Evolutionary conservation across 345 rosid species (phyloP).

Genomic region (Boechera retrofracta): DNA sequence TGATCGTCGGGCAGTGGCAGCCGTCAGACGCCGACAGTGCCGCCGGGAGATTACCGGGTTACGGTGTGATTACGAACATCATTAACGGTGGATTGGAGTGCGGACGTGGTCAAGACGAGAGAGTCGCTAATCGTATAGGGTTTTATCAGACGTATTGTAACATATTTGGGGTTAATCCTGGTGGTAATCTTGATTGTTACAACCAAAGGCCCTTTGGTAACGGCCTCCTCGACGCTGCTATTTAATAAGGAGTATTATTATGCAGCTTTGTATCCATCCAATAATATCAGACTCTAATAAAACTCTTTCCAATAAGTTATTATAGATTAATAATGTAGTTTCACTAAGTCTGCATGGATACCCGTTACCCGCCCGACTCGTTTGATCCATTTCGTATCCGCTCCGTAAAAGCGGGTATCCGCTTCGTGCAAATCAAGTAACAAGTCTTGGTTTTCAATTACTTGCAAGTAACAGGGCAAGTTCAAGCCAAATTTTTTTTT

Average conservation of each 20-base stretch:
- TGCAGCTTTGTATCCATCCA: slow-evolving; percentile 28
- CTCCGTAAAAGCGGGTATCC: too few species aligned
- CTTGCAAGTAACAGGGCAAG: too few species aligned
- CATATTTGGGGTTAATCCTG: slow-evolving; percentile 56
- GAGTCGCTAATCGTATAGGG: slow-evolving; percentile 65
- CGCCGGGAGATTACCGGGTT: slow-evolving; percentile 59
- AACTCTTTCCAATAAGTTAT: background rate
- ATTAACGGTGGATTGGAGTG: slow-evolving; percentile 77
- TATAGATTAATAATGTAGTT: too few species aligned
- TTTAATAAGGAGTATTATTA: background rate
- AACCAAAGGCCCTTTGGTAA: slow-evolving; percentile 50
- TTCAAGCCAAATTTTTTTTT: too few species aligned
- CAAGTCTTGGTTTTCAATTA: too few species aligned
- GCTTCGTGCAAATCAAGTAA: too few species aligned
- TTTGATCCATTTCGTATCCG: too few species aligned
- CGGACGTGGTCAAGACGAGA: slow-evolving; percentile 51
- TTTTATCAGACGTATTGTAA: slow-evolving; percentile 71
- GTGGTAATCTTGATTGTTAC: slow-evolving; percentile 70
- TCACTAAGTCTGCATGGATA: too few species aligned
- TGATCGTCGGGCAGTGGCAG: slow-evolving; percentile 57
- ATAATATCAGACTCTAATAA: slow-evolving; percentile 27
- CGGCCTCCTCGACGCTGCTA: slow-evolving; percentile 37
- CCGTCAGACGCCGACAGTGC: slow-evolving; percentile 55
- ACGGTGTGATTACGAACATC: slow-evolving; percentile 65
- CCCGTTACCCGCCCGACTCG: too few species aligned